Percentiles rank a stretch among this genome's conserved stretches.
Evolutionary conservation across 176 grass and related monocot genomes (phyloP).

Genomic region (Olyra latifolia): DNA sequence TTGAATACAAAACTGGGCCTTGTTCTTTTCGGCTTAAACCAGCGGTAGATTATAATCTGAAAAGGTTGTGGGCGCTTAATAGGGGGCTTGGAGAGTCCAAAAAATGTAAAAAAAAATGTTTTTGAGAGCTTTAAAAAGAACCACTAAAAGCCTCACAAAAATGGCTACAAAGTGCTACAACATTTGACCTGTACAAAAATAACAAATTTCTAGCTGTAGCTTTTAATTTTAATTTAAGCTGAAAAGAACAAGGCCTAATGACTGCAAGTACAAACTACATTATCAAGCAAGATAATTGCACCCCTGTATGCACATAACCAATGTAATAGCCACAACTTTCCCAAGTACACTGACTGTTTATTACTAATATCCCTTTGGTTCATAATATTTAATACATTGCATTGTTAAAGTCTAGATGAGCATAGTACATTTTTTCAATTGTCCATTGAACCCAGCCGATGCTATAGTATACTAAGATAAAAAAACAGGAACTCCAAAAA

Average conservation of each 20-base stretch:
- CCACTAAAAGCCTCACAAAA: no score
- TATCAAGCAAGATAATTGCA: slow-evolving; percentile 9
- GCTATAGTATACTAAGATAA: not conserved
- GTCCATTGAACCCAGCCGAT: not conserved
- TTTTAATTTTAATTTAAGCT: no score
- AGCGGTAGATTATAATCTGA: no score
- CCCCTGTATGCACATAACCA: not conserved
- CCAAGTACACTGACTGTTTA: not conserved
- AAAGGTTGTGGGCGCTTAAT: no score
- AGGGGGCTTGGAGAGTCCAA: no score
- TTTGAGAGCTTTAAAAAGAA: no score
- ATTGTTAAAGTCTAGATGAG: not conserved
- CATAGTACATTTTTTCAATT: not conserved
- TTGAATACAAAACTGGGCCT: not conserved
- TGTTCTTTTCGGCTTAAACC: no score
- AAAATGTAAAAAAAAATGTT: no score
- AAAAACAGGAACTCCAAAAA: not conserved
- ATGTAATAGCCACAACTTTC: not conserved
- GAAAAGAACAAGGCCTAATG: no score
- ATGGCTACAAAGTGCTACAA: no score
- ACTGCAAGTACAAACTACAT: not conserved
- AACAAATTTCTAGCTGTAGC: no score
- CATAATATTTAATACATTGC: not conserved
- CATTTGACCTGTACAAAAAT: no score
- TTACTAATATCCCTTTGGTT: not conserved